These are phyloP conservation scores for Clathrospora elynae DNA, from an alignment of 2,329 filamentous ascomycete species.

Conservation along the genomic window DNA sequence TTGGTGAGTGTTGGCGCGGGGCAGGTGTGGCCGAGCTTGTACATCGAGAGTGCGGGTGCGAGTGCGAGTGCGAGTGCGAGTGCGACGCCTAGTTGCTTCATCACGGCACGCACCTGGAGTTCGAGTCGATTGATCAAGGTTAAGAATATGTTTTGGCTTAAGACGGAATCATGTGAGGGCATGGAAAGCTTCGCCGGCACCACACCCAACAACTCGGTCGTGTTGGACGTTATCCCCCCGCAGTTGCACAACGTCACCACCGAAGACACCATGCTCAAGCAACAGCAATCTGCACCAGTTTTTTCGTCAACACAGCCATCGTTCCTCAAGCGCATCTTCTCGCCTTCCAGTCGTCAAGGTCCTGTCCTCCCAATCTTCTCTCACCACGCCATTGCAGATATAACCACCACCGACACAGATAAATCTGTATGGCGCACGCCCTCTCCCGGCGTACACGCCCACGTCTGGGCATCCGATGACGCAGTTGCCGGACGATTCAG, in stretches of 20 bases:
- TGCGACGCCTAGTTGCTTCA: conserved; percentile 22
- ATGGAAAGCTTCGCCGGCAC: too few relatives aligned
- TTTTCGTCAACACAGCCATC: conserved; percentile 6
- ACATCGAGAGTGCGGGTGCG: conserved; percentile 23
- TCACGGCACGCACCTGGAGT: conserved; percentile 24
- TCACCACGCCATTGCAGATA: conserved; percentile 8
- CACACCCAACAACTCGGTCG: conserved; percentile 20
- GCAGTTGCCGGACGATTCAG: conserved; percentile 3
- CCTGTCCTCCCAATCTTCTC: conserved; percentile 31
- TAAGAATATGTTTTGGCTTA: conserved; percentile 30
- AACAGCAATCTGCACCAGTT: conserved; percentile 1
- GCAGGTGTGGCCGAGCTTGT: conserved; percentile 38
- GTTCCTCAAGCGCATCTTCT: conserved; percentile 30
- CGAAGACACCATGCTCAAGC: conserved; percentile 9
- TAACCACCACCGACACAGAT: not conserved
- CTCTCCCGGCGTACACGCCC: conserved; percentile 22
- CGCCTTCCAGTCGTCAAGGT: conserved; percentile 1
- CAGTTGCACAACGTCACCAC: conserved; percentile 16
- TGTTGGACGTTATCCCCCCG: not conserved
- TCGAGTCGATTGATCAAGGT: conserved; percentile 29
- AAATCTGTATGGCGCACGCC: conserved; percentile 4
- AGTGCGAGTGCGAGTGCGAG: conserved; percentile 20
- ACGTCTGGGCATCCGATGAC: conserved; percentile 32
- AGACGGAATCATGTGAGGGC: conserved; percentile 24
- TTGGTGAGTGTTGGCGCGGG: conserved; percentile 35